phyloP scores from a whole-genome alignment of 768 basidiomycete species.

The Suillus subalutaceus region DNA sequence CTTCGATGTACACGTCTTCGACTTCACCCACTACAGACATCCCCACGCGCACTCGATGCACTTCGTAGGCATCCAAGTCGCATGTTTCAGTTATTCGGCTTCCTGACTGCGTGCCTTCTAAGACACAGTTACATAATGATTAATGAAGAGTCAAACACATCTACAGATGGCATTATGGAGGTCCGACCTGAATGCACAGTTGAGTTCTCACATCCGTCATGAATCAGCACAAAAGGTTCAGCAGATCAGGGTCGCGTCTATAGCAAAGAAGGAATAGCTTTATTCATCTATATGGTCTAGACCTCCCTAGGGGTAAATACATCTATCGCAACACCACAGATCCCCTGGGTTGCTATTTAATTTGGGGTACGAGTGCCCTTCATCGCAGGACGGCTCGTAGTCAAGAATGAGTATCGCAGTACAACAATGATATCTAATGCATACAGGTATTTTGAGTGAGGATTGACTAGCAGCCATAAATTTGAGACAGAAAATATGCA shows the following conservation, averaged over 20 bases:
- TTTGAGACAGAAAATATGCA: neutral
- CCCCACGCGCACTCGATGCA: conserved; percentile 71
- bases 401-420: neutral
- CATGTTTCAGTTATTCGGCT: no score
- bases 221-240: neutral
- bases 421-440: conserved; percentile 4
- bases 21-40: conserved; percentile 70
- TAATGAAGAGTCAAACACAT: no score
- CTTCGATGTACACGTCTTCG: conserved; percentile 76
- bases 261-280: neutral
- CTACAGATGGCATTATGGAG: no score
- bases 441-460: neutral
- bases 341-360: neutral
- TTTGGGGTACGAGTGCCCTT: neutral
- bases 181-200: no score
- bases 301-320: neutral
- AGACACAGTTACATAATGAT: no score
- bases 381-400: neutral
- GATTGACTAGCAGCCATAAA: neutral
- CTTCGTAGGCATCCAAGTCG: conserved; percentile 62
- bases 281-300: neutral
- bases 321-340: neutral
- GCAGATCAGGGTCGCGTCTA: neutral
- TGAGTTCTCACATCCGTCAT: no score
- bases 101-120: no score